Conservation (phyloP, 2,329 filamentous ascomycete species). For the Conoideocrella luteorostrata region DNA sequence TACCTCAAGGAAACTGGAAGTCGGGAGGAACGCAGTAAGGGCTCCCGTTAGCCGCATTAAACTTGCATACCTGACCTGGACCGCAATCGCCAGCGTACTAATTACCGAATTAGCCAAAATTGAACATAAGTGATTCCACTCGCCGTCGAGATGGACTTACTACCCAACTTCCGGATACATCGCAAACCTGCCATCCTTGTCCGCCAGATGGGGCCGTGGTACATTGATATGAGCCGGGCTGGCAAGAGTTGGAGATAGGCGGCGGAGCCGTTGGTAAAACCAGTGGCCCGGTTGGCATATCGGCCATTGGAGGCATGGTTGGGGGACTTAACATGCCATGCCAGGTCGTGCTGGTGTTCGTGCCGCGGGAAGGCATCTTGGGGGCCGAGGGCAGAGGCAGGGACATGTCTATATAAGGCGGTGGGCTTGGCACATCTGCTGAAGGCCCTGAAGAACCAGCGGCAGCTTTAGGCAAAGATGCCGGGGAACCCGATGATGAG, state of each 20-base stretch:
- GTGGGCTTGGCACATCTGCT: background rate
- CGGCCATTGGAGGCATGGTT: no score
- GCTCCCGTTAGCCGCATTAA: constrained; percentile 2
- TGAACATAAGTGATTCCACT: background rate
- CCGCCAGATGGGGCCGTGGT: background rate
- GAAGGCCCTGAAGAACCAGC: no score
- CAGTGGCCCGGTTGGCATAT: no score
- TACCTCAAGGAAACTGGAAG: constrained; percentile 5
- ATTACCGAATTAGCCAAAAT: background rate
- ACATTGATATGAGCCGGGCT: constrained; percentile 3
- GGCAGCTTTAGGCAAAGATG: background rate
- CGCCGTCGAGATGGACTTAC: background rate
- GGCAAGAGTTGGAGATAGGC: background rate
- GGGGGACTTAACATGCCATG: background rate
- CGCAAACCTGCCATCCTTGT: constrained; percentile 5
- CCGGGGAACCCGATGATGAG: background rate
- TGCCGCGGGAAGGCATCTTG: background rate
- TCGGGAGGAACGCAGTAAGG: constrained; percentile 4
- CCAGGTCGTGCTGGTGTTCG: constrained; percentile 1
- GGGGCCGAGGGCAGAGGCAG: background rate
- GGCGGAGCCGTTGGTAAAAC: background rate
- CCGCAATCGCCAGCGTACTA: constrained; percentile 4
- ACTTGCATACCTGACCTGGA: constrained; percentile 1
- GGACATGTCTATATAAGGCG: background rate
- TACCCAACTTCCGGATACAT: constrained; percentile 1